A percentile compares a stretch with the other conserved stretches of the same genome.
These are phyloP conservation scores for Lepiota brunneoincarnata DNA, from an alignment of 768 basidiomycete species.

Conservation along the genomic window DNA sequence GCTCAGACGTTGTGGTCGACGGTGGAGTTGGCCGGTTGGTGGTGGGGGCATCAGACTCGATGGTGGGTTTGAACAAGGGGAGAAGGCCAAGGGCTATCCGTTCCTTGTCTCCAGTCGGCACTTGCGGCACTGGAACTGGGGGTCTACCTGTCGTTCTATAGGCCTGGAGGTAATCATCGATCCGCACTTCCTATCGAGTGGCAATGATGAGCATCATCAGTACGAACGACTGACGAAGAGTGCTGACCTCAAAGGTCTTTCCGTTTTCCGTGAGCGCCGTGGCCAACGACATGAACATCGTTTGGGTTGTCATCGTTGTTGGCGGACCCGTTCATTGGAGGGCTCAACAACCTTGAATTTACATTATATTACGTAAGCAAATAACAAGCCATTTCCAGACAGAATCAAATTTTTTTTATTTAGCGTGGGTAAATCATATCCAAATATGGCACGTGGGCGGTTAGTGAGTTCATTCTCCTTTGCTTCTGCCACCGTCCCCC, in stretches of 20 bases:
- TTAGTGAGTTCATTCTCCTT: too few relatives aligned
- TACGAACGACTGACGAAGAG: neutral
- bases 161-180: conserved; percentile 50
- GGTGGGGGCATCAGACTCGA: conserved; percentile 10
- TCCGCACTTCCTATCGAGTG: conserved; percentile 47
- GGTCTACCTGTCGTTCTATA: conserved; percentile 44
- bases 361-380: conserved; percentile 8
- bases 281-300: conserved; percentile 1
- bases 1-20: neutral
- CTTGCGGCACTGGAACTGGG: conserved; percentile 46
- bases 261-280: neutral
- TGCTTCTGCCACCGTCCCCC: too few relatives aligned
- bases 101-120: conserved; percentile 41
- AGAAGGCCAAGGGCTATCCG: conserved; percentile 46
- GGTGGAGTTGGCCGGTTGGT: conserved; percentile 4
- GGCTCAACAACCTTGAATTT: neutral
- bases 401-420: too few relatives aligned
- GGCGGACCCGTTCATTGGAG: neutral
- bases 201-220: neutral
- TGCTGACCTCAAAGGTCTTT: conserved; percentile 16
- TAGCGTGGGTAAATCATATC: too few relatives aligned
- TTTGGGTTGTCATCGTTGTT: neutral
- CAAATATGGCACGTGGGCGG: too few relatives aligned
- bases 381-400: too few relatives aligned
- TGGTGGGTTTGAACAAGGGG: conserved; percentile 46